Percentiles rank a stretch among this genome's conserved stretches.
phyloP scores from a whole-genome alignment of 305 asterid species.

The Caryopteris hybrid region DNA sequence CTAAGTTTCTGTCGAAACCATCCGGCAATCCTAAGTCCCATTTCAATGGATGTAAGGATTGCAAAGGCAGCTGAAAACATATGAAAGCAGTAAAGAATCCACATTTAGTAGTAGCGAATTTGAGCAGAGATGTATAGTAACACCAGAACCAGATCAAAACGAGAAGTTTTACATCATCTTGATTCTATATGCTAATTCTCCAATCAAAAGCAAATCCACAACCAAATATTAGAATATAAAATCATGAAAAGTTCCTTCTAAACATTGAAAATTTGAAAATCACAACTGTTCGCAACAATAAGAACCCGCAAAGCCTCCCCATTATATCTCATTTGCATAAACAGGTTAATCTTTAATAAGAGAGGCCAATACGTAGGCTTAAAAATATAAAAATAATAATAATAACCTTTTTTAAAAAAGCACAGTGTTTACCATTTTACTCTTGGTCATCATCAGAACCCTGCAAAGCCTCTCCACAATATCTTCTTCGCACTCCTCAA shows the following conservation, averaged over 20 bases:
- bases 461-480: constrained; percentile 62
- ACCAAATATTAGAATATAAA: neutral
- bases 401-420: neutral
- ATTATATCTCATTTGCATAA: no score
- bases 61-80: constrained; percentile 57
- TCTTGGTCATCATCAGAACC: constrained; percentile 74
- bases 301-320: no score
- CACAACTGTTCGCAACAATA: no score
- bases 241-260: neutral
- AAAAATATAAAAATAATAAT: neutral
- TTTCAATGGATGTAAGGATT: constrained; percentile 64
- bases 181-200: neutral
- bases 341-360: no score
- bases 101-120: neutral
- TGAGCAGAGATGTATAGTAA: neutral
- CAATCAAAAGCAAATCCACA: neutral
- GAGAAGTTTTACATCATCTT: neutral
- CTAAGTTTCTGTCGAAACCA: constrained; percentile 61
- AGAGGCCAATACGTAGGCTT: neutral
- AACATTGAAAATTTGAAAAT: neutral
- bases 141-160: neutral
- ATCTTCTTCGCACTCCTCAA: constrained; percentile 44
- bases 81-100: neutral
- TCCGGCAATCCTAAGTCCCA: constrained; percentile 94
- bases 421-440: constrained; percentile 40